A percentile compares a stretch with the other conserved stretches of the same genome.
Evolutionary conservation across 1,284 basidiomycete genomes (phyloP).

Genomic region (Trichosporon sp.): DNA sequence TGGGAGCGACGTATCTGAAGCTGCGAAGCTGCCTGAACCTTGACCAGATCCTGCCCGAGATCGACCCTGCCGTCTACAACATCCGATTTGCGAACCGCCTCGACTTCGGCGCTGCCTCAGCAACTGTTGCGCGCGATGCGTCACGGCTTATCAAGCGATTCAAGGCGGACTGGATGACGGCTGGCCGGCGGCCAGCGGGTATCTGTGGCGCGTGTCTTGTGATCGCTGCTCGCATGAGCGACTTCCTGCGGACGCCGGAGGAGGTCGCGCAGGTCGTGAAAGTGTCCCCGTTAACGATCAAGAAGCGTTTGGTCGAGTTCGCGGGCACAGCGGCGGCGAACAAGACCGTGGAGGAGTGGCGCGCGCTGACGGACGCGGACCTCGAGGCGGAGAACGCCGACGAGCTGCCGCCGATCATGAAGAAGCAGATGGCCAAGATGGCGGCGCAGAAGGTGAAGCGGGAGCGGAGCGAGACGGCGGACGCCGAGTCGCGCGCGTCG

Average conservation of each 20-base stretch:
- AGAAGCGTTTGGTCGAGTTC: slow-evolving; percentile 95
- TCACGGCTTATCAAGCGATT: slow-evolving; percentile 91
- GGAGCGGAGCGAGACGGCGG: slow-evolving; percentile 19
- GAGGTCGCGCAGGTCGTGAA: slow-evolving; percentile 99
- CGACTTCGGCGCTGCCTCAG: slow-evolving; percentile 92
- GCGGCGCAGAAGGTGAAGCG: slow-evolving; percentile 25
- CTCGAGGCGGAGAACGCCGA: slow-evolving; percentile 46
- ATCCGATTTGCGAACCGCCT: slow-evolving; percentile 93
- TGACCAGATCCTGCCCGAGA: slow-evolving; percentile 58
- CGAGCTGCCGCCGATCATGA: slow-evolving; percentile 37
- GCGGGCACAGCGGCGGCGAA: slow-evolving; percentile 79
- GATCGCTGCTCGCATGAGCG: slow-evolving; percentile 96
- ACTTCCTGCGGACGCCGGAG: slow-evolving; percentile 84
- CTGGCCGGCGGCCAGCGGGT: slow-evolving; percentile 89
- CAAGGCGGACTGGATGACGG: slow-evolving; percentile 95
- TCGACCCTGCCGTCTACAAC: slow-evolving; percentile 97
- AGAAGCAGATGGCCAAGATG: slow-evolving; percentile 38
- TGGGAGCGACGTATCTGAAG: slow-evolving; percentile 93
- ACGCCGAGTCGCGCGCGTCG: neutral
- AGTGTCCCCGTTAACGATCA: slow-evolving; percentile 89
- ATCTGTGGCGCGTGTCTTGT: slow-evolving; percentile 95
- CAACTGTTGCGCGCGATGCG: slow-evolving; percentile 87
- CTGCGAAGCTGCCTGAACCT: slow-evolving; percentile 85
- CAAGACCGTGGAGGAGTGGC: slow-evolving; percentile 85
- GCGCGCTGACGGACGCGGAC: slow-evolving; percentile 66